These are phyloP conservation scores for Artemisia tridentata DNA, from an alignment of 129 eudicot genomes.

Conservation along the genomic window DNA sequence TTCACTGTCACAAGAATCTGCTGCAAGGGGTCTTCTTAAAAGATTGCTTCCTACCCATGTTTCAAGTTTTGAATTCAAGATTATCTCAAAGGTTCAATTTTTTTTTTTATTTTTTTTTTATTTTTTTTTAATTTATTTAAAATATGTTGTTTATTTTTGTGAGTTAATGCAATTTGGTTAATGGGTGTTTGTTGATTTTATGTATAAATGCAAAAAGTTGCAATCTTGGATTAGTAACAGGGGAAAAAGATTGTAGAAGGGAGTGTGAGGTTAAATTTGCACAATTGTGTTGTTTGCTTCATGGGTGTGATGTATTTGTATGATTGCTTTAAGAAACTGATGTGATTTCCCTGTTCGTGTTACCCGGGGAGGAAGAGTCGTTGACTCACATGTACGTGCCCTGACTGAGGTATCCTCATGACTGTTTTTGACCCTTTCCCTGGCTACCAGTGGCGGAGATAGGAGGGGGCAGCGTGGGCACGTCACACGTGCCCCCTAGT, in stretches of 20 bases:
- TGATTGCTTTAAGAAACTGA: slow-evolving; percentile 1
- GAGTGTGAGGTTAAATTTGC: too few relatives aligned
- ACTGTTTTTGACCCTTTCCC: too few relatives aligned
- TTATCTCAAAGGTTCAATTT: slow-evolving; percentile 71
- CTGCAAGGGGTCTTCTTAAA: slow-evolving; percentile 66
- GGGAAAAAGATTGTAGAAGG: too few relatives aligned
- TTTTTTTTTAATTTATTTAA: slow-evolving; percentile 12
- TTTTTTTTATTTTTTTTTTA: too few relatives aligned
- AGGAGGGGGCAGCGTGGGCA: too few relatives aligned
- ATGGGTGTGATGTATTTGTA: slow-evolving; percentile 10
- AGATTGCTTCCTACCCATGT: slow-evolving; percentile 83
- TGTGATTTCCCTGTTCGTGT: too few relatives aligned
- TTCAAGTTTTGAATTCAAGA: slow-evolving; percentile 59
- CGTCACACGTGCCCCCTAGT: too few relatives aligned
- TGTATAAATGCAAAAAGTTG: background rate
- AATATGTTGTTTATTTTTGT: background rate
- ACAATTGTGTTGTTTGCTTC: slow-evolving; percentile 9
- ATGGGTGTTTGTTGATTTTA: slow-evolving; percentile 10
- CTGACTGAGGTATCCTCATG: too few relatives aligned
- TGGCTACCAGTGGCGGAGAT: too few relatives aligned
- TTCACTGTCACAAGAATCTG: slow-evolving; percentile 64
- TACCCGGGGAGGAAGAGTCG: too few relatives aligned
- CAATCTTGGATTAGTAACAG: slow-evolving; percentile 11
- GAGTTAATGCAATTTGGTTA: slow-evolving; percentile 9
- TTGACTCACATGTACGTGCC: too few relatives aligned